A percentile compares a stretch with the other conserved stretches of the same genome.
Conservation (phyloP, 176 grass and related monocot species). For the Poa pratensis region DNA sequence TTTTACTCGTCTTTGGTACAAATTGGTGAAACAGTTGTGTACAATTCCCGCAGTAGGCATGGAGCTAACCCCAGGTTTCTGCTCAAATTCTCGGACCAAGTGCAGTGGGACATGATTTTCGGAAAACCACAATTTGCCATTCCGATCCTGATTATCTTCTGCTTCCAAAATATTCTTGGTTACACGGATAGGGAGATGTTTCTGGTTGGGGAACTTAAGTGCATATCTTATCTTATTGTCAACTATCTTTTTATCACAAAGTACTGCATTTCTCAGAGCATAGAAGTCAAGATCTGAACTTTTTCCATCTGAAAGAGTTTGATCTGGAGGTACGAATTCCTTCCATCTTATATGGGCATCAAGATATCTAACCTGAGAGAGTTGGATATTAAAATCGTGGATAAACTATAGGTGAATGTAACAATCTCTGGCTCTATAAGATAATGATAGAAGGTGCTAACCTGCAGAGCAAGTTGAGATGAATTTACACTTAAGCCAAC, state of each 20-base stretch:
- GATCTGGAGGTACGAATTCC: conserved; percentile 84
- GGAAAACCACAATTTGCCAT: conserved; percentile 82
- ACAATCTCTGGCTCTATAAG: conserved; percentile 15
- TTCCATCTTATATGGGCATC: conserved; percentile 96
- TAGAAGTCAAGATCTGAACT: conserved; percentile 64
- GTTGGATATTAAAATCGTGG: conserved; percentile 27
- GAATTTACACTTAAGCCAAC: conserved; percentile 70
- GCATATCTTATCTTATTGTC: conserved; percentile 80
- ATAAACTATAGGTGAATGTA: conserved; percentile 35
- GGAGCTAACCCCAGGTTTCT: conserved; percentile 48
- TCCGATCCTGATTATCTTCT: conserved; percentile 58
- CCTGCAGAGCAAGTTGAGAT: conserved; percentile 92
- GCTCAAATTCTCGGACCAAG: conserved; percentile 83
- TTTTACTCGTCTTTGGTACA: conserved; percentile 59
- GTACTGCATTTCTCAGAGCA: conserved; percentile 89
- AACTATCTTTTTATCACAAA: conserved; percentile 77
- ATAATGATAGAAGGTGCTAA: conserved; percentile 41
- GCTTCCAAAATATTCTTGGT: conserved; percentile 92
- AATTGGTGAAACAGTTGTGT: conserved; percentile 46
- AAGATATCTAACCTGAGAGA: conserved; percentile 94
- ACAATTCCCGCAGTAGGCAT: conserved; percentile 38
- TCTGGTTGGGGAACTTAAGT: conserved; percentile 83
- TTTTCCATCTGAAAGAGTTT: conserved; percentile 70
- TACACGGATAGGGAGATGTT: conserved; percentile 81
- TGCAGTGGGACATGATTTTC: conserved; percentile 90